Percentiles rank a stretch among this genome's conserved stretches.
Conservation (phyloP, 2,329 filamentous ascomycete genomes). For the Tolypocladium sp. region DNA sequence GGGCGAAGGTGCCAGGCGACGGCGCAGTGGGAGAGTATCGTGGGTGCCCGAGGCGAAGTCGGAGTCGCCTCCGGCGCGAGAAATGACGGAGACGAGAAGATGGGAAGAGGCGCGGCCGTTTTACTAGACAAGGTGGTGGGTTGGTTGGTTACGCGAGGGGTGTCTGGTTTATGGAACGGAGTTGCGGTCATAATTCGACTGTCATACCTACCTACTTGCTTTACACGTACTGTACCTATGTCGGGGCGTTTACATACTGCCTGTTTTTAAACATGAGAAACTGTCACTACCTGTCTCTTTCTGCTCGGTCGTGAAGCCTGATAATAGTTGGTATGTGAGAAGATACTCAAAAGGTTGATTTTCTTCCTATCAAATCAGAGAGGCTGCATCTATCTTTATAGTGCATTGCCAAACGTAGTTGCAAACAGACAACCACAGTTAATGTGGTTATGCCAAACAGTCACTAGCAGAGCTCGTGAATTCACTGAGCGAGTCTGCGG, state of each 20-base stretch:
- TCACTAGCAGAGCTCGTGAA: too few species aligned
- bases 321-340: too few species aligned
- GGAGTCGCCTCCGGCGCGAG: constrained; percentile 18
- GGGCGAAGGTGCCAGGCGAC: constrained; percentile 33
- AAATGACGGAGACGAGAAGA: constrained; percentile 20
- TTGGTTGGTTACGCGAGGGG: background rate
- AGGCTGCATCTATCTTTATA: too few species aligned
- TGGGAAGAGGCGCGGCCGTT: constrained; percentile 34
- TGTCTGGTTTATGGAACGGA: background rate
- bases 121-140: constrained; percentile 18
- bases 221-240: background rate
- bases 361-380: too few species aligned
- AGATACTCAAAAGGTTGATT: too few species aligned
- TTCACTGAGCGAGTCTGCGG: too few species aligned
- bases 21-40: constrained; percentile 44
- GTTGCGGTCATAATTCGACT: background rate
- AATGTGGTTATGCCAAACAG: too few species aligned
- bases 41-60: constrained; percentile 29
- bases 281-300: background rate
- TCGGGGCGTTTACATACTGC: background rate
- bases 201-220: background rate
- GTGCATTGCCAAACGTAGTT: too few species aligned
- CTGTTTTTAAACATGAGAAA: background rate
- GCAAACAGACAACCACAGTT: too few species aligned
- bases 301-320: background rate